Evolutionary conservation across 1,139 yeast species (phyloP).

Genomic region (Suzukiozyma palmioleophila): DNA sequence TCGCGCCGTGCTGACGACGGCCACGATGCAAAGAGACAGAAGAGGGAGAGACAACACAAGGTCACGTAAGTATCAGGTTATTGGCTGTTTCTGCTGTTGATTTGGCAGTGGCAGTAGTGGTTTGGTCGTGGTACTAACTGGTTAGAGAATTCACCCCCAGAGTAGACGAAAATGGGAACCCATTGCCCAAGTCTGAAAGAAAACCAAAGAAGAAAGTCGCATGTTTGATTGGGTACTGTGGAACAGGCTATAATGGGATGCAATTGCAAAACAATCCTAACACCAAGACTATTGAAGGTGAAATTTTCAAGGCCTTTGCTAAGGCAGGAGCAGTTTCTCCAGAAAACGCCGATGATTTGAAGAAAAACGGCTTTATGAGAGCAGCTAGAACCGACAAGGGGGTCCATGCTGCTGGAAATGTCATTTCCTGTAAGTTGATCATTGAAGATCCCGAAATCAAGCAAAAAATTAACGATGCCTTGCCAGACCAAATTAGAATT

Average conservation of each 20-base stretch:
- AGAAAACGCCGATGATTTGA: conserved; percentile 85
- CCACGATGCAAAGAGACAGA: conserved; percentile 32
- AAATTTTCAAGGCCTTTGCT: conserved; percentile 77
- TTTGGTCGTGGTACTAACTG: conserved; percentile 4
- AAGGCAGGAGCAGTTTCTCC: conserved; percentile 87
- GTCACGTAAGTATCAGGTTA: conserved; percentile 55
- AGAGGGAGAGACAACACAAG: conserved; percentile 27
- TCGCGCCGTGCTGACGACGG: conserved; percentile 29
- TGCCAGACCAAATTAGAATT: conserved; percentile 83
- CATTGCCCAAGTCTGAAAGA: conserved; percentile 56
- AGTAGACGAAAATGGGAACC: conserved; percentile 60
- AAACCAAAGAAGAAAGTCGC: conserved; percentile 88
- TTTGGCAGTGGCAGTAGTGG: too few species aligned
- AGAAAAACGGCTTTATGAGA: conserved; percentile 87
- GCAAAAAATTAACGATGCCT: conserved; percentile 61
- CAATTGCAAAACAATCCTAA: conserved; percentile 82
- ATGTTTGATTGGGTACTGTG: conserved; percentile 92
- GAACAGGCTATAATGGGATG: conserved; percentile 98
- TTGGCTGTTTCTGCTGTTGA: conserved; percentile 11
- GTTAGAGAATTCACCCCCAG: conserved; percentile 36
- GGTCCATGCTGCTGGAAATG: conserved; percentile 98
- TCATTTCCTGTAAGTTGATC: conserved; percentile 81
- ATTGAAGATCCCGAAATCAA: conserved; percentile 81
- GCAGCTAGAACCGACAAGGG: conserved; percentile 99
- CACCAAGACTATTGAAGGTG: conserved; percentile 88